Conservation (phyloP, 75 land plant genomes). For the Pinus albicaulis region DNA sequence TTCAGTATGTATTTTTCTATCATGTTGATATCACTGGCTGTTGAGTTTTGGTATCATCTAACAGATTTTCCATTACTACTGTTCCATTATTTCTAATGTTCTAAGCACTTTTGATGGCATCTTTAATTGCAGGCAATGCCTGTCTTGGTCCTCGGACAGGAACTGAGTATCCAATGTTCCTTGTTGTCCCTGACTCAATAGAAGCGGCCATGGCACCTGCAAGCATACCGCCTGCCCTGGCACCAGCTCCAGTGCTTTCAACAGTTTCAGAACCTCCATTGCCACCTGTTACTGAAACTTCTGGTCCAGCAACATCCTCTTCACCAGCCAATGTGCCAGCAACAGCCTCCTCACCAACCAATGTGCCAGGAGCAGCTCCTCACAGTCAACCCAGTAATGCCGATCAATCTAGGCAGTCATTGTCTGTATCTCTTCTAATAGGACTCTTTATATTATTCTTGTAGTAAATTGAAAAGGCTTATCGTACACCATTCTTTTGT, state of each 20-base stretch:
- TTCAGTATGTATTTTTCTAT: too few relatives aligned
- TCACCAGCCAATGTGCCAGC: too few relatives aligned
- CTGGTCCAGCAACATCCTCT: too few relatives aligned
- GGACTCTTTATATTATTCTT: slow-evolving; percentile 4
- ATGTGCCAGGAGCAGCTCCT: neutral
- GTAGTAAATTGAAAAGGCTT: neutral
- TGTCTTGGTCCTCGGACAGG: neutral
- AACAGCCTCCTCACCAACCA: too few relatives aligned
- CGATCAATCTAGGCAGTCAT: neutral
- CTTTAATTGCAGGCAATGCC: slow-evolving; percentile 7
- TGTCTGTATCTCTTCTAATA: neutral
- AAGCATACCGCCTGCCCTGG: neutral
- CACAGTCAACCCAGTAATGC: neutral
- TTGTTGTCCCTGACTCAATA: neutral
- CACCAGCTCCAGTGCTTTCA: neutral
- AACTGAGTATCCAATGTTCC: neutral
- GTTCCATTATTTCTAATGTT: too few relatives aligned
- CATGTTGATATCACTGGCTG: too few relatives aligned
- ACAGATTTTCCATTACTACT: neutral
- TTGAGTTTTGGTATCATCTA: too few relatives aligned
- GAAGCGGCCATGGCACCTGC: too few relatives aligned
- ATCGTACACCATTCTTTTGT: neutral
- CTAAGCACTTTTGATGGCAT: neutral
- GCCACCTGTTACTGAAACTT: neutral
- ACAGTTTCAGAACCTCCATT: neutral